These are phyloP conservation scores for Ramaria rubella DNA, from an alignment of 768 basidiomycete species.

Conservation along the genomic window DNA sequence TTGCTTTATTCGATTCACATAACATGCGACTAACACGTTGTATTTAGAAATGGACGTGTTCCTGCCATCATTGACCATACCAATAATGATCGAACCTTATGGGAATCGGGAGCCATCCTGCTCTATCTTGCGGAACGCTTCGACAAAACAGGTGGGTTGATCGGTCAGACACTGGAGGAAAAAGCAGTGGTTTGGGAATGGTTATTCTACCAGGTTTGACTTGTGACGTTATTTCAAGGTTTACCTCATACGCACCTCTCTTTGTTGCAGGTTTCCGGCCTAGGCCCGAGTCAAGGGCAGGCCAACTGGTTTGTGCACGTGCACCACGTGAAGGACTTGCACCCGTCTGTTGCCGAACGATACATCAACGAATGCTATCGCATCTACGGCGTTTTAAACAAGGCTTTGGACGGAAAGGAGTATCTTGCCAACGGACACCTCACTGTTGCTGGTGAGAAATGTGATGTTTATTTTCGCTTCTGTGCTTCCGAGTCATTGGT, in stretches of 20 bases:
- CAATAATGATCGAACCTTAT: conserved; percentile 51
- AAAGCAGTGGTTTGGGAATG: background rate
- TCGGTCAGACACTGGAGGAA: conserved; percentile 10
- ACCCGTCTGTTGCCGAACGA: conserved; percentile 13
- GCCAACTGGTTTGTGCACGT: conserved; percentile 14
- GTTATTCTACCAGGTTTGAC: background rate
- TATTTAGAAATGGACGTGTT: conserved; percentile 54
- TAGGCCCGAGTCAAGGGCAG: conserved; percentile 6
- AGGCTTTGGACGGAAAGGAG: conserved; percentile 6
- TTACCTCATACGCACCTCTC: background rate
- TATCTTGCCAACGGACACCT: background rate
- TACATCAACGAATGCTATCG: conserved; percentile 16
- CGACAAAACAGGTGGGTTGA: conserved; percentile 65
- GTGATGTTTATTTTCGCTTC: too few relatives aligned
- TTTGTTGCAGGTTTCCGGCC: conserved; percentile 9
- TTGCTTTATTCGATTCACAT: background rate
- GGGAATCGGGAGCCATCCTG: conserved; percentile 77
- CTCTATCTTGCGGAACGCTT: conserved; percentile 78
- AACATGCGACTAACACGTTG: background rate
- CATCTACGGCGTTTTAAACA: conserved; percentile 16
- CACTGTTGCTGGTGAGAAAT: background rate
- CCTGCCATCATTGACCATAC: conserved; percentile 58
- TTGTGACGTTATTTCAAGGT: background rate
- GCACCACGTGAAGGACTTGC: conserved; percentile 14
- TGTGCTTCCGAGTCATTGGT: too few relatives aligned